Conservation (phyloP, 352 stramenopile genomes). For the Globisporangium carolinianum region DNA sequence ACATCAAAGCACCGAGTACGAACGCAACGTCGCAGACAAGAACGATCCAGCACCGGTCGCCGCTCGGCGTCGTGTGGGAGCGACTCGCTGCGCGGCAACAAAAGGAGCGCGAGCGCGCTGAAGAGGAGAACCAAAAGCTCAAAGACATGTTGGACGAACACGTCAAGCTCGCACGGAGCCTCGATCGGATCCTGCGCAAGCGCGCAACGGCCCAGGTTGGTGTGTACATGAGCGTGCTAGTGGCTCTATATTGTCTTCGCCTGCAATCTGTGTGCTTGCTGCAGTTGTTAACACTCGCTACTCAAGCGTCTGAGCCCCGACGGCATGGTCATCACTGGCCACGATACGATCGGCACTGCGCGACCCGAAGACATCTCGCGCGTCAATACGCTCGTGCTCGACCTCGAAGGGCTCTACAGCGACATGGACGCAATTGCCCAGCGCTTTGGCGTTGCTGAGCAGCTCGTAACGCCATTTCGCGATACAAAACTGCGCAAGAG, state of each 20-base stretch:
- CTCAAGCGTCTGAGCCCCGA: constrained; percentile 6
- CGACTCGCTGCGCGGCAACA: constrained; percentile 8
- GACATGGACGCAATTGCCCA: constrained; percentile 5
- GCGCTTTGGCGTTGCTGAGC: constrained; percentile 7
- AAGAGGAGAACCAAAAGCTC: constrained; percentile 11
- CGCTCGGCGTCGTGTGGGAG: constrained; percentile 10
- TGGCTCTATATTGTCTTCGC: too few species aligned
- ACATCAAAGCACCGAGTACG: constrained; percentile 4
- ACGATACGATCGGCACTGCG: not conserved
- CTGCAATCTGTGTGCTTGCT: not conserved
- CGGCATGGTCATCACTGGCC: constrained; percentile 10
- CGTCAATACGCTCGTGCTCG: constrained; percentile 11
- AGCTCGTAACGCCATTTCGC: constrained; percentile 6
- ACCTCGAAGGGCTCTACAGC: constrained; percentile 10
- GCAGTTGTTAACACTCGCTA: not conserved
- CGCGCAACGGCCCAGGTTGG: constrained; percentile 6
- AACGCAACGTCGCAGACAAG: not conserved
- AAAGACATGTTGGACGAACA: constrained; percentile 14
- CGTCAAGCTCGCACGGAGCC: constrained; percentile 13
- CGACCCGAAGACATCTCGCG: constrained; percentile 5
- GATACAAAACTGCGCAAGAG: constrained; percentile 8
- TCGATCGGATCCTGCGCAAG: constrained; percentile 12
- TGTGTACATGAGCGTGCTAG: too few species aligned
- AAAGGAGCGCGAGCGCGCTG: constrained; percentile 9
- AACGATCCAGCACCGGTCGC: constrained; percentile 8